phyloP scores from a whole-genome alignment of 2,329 filamentous ascomycete species.

The Neonectria magnoliae region DNA sequence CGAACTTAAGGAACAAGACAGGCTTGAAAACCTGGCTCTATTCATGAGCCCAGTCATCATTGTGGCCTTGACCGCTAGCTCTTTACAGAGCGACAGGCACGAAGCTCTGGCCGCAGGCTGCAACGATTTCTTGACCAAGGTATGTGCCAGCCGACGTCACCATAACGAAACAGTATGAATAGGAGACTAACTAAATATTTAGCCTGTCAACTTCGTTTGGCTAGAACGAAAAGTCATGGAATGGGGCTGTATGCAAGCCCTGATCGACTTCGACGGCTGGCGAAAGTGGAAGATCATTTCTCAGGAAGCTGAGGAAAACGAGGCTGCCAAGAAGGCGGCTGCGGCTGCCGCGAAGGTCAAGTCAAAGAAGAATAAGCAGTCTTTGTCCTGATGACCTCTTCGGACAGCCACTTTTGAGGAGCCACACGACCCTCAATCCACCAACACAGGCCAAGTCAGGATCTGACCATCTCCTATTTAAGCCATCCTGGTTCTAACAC shows the following conservation, averaged over 20 bases:
- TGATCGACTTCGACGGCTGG: slow-evolving; percentile 99
- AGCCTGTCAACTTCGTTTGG: slow-evolving; percentile 98
- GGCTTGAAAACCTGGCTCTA: slow-evolving; percentile 71
- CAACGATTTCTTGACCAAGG: slow-evolving; percentile 98
- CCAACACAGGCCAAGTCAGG: background rate
- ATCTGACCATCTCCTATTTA: background rate
- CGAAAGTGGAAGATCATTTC: slow-evolving; percentile 92
- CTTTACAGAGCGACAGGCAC: slow-evolving; percentile 92
- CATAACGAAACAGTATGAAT: background rate
- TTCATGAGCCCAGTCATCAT: slow-evolving; percentile 99
- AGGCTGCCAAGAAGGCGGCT: slow-evolving; percentile 54
- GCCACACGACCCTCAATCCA: background rate
- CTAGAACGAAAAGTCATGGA: slow-evolving; percentile 97
- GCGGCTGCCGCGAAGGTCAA: slow-evolving; percentile 48
- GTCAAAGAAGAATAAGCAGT: slow-evolving; percentile 57
- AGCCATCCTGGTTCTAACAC: background rate
- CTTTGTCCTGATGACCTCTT: slow-evolving; percentile 38
- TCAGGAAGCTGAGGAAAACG: slow-evolving; percentile 56
- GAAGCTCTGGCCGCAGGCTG: slow-evolving; percentile 95
- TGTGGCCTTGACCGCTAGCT: slow-evolving; percentile 93
- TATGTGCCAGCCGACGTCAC: slow-evolving; percentile 51
- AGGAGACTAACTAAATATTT: slow-evolving; percentile 29
- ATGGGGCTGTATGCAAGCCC: slow-evolving; percentile 99
- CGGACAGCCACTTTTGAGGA: background rate
- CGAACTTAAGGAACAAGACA: slow-evolving; percentile 71